A percentile compares a stretch with the other conserved stretches of the same genome.
phyloP scores from a whole-genome alignment of 257 asterid genomes.

The Solanum ossicruentum region DNA sequence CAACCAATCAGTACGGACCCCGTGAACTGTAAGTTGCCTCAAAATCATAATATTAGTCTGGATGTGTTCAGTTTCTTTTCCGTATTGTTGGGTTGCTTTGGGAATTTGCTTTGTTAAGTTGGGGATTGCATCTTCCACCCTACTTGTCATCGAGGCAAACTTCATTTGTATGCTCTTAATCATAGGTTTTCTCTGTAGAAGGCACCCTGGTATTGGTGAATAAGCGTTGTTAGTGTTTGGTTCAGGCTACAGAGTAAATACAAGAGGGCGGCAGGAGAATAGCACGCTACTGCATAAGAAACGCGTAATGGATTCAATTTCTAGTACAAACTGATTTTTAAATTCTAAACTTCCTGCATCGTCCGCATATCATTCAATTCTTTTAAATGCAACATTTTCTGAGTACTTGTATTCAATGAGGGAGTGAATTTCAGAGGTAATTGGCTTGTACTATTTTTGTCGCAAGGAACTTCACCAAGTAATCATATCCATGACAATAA shows the following conservation, averaged over 20 bases:
- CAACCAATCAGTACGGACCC: background rate
- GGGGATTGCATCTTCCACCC: background rate
- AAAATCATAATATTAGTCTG: background rate
- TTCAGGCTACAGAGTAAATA: background rate
- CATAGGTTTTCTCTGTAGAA: background rate
- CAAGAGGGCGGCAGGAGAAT: background rate
- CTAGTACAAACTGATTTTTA: background rate
- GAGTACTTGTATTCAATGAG: background rate
- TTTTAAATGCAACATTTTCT: too few species aligned
- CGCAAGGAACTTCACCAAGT: slow-evolving; percentile 49
- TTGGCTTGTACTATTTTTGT: slow-evolving; percentile 68
- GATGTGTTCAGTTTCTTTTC: background rate
- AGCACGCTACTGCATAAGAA: background rate
- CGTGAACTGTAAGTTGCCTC: background rate
- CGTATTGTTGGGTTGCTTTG: background rate
- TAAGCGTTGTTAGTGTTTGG: background rate
- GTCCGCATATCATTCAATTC: background rate
- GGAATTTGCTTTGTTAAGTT: background rate
- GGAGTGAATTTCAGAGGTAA: slow-evolving; percentile 13
- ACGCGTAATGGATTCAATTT: background rate
- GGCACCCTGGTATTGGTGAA: background rate
- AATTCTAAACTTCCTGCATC: background rate
- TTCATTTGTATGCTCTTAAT: background rate
- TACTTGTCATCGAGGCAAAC: background rate
- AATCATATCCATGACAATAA: slow-evolving; percentile 69